Evolutionary conservation across 2,329 filamentous ascomycete species (phyloP).

Genomic region (Seiridium cupressi): DNA sequence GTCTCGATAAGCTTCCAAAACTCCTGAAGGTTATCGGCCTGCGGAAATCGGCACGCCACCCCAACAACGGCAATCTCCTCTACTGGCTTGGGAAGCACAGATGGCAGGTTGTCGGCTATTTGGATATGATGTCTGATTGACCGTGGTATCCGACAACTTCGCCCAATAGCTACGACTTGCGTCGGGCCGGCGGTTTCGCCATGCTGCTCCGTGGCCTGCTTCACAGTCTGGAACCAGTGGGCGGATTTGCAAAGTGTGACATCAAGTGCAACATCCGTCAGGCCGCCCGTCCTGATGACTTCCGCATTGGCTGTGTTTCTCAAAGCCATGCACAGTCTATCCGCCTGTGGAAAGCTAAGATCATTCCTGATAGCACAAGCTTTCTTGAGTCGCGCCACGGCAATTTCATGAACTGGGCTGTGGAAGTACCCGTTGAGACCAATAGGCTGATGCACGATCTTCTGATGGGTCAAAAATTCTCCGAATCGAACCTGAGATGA

Average conservation of each 20-base stretch:
- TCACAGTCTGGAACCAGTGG: neutral
- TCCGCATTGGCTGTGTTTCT: neutral
- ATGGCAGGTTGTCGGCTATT: neutral
- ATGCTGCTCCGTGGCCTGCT: neutral
- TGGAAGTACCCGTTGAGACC: neutral
- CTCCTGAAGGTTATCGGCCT: conserved; percentile 5
- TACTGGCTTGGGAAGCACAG: neutral
- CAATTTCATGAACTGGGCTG: neutral
- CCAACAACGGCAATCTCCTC: conserved; percentile 1
- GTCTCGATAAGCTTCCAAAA: conserved; percentile 1
- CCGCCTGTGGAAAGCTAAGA: neutral
- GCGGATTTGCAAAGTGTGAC: neutral
- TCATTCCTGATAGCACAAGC: neutral
- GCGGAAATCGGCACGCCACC: neutral
- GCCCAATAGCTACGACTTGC: neutral
- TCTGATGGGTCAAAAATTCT: neutral
- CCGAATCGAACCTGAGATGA: neutral
- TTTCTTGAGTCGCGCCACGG: neutral
- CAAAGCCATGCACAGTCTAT: neutral
- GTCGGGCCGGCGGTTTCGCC: neutral
- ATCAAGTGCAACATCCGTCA: neutral
- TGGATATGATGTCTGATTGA: neutral
- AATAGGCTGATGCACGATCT: neutral
- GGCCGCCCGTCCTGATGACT: neutral
- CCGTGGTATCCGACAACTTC: neutral